Evolutionary conservation across 108 stramenopile genomes (phyloP), one percentile per base, ranked within the genome.

Genomic region (Nitzschia palea): DNA sequence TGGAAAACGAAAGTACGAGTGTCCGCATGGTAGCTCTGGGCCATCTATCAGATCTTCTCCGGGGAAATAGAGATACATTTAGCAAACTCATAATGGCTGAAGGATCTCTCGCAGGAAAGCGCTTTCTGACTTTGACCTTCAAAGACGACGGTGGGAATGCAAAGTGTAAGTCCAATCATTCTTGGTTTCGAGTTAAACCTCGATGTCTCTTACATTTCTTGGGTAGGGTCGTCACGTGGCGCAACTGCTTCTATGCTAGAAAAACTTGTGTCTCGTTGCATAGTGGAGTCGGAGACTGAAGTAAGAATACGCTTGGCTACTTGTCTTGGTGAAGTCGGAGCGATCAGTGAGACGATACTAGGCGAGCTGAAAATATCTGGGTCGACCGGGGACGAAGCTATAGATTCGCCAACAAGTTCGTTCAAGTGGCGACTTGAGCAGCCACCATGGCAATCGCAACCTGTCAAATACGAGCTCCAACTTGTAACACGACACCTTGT

Each of bases 271-370:
- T 56, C 70, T 3, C 70, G 90, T 52, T 90, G 89, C 58, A 74
- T 77, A 2, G 65, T 70, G 23, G 95, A 96, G 67, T 72, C 80
- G 4, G 84, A 92, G 55, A 31, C 33, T 26, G 67, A 76, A 20
- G 65, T 77, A 26, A 76, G 84, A 42, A 42, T 88, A 56, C 73
- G 78, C 23, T 65, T 93, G 20, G 91, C 86, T 3, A 64, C 73
- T 20, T 90, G 87, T 65, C 55, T 93, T 4, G 95, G 95, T 17
- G 95, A 96, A 70, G 73, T 92, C 30, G 95, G 92, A 20, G 91
- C 88, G 8, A 87, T 96, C 42, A 86, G 79, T 54, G 80, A 88
- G 27, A 67, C 80, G 51, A 64, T 76, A 43, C 65, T 96, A 20
- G 80, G 77, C 9, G 78, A 68, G 50, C 68, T 84, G 44, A 74